A percentile compares a stretch with the other conserved stretches of the same genome.
These are phyloP conservation scores for Crataegus laevigata DNA, from an alignment of 306 rosid species.

Conservation along the genomic window DNA sequence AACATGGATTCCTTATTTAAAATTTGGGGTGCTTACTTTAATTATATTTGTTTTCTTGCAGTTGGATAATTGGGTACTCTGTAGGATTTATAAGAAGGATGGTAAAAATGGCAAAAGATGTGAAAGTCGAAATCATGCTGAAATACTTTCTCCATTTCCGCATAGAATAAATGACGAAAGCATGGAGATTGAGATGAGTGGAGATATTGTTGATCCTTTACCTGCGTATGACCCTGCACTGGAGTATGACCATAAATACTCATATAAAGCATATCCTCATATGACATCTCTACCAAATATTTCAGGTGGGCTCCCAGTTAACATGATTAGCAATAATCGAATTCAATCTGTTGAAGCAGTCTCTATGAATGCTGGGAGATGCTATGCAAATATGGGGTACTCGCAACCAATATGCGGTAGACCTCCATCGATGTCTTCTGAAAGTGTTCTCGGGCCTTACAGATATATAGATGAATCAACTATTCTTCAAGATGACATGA, in stretches of 20 bases:
- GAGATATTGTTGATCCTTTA: not conserved
- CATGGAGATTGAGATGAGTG: not conserved
- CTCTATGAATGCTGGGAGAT: not conserved
- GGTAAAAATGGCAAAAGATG: not conserved
- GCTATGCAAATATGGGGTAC: not conserved
- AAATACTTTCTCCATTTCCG: no score
- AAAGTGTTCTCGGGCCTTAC: not conserved
- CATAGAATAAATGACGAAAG: not conserved
- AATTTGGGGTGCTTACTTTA: not conserved
- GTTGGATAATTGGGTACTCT: constrained; percentile 14
- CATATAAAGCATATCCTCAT: not conserved
- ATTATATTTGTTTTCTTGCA: not conserved
- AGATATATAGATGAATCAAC: not conserved
- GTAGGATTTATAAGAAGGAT: constrained; percentile 5
- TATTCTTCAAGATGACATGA: not conserved
- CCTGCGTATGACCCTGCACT: not conserved
- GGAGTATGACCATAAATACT: not conserved
- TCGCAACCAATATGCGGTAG: not conserved
- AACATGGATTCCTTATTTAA: not conserved
- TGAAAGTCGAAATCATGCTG: not conserved
- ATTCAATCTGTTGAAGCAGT: not conserved
- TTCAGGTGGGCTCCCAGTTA: not conserved
- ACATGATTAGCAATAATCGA: not conserved
- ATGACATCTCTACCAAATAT: not conserved
- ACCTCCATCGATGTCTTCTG: not conserved